phyloP scores from a whole-genome alignment of 345 rosid genomes.

The Eutrema yunnanense region DNA sequence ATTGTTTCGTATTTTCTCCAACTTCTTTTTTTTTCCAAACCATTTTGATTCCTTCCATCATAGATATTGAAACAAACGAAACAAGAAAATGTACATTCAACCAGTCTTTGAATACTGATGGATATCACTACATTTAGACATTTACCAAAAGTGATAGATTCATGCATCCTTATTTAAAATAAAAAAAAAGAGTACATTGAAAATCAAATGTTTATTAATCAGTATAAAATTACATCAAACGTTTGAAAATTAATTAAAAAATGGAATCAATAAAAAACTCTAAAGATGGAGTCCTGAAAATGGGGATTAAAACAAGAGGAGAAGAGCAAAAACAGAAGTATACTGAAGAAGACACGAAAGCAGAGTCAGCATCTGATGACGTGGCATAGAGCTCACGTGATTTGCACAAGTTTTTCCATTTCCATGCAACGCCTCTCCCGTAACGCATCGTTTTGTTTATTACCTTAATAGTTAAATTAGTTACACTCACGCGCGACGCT shows the following conservation, averaged over 20 bases:
- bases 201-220: not conserved
- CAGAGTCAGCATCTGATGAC: slow-evolving; percentile 14
- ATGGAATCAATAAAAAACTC: not conserved
- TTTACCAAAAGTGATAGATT: not conserved
- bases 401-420: slow-evolving; percentile 5
- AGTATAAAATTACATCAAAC: not conserved
- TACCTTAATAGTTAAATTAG: not conserved
- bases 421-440: slow-evolving; percentile 9
- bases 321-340: not conserved
- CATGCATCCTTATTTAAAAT: not conserved
- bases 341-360: slow-evolving; percentile 17
- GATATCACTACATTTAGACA: not conserved
- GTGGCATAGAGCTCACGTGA: slow-evolving; percentile 26
- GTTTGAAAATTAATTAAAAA: not conserved
- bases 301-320: slow-evolving; percentile 7
- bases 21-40: not conserved
- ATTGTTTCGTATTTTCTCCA: slow-evolving; percentile 6
- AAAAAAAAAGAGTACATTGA: not conserved
- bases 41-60: slow-evolving; percentile 17
- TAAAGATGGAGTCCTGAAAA: slow-evolving; percentile 3
- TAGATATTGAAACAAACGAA: not conserved
- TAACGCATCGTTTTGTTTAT: slow-evolving; percentile 15
- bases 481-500: slow-evolving; percentile 23
- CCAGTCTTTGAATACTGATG: not conserved
- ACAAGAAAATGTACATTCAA: not conserved